Conservation (phyloP, 2,329 filamentous ascomycete genomes). For the Penicillium sp. region DNA sequence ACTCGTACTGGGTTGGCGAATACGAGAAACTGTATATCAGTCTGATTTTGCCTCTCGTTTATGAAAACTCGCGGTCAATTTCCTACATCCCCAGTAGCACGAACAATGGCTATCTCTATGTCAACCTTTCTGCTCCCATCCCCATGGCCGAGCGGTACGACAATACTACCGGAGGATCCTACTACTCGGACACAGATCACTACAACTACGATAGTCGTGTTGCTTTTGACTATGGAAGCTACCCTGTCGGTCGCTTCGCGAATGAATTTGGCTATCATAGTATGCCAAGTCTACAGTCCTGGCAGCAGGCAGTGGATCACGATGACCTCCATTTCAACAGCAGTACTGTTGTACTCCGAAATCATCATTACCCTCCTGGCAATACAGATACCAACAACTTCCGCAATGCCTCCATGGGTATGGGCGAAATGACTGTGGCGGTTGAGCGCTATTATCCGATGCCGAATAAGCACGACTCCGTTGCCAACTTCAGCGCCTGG, state of each 20-base stretch:
- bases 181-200: slow-evolving; percentile 65
- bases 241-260: slow-evolving; percentile 64
- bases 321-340: slow-evolving; percentile 63
- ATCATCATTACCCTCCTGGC: slow-evolving; percentile 63
- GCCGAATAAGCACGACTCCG: slow-evolving; percentile 56
- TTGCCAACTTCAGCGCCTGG: slow-evolving; percentile 66
- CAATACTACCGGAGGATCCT: slow-evolving; percentile 55
- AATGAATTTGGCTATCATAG: slow-evolving; percentile 68
- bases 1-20: slow-evolving; percentile 50
- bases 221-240: slow-evolving; percentile 60
- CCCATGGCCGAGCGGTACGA: slow-evolving; percentile 63
- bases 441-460: slow-evolving; percentile 61
- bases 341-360: slow-evolving; percentile 58
- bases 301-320: slow-evolving; percentile 58
- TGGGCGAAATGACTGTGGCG: slow-evolving; percentile 63
- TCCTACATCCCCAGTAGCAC: slow-evolving; percentile 66
- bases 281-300: slow-evolving; percentile 64
- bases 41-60: slow-evolving; percentile 60
- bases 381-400: slow-evolving; percentile 54
- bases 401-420: slow-evolving; percentile 36
- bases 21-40: slow-evolving; percentile 64
- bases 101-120: slow-evolving; percentile 60
- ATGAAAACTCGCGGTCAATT: slow-evolving; percentile 62
- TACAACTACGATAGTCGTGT: slow-evolving; percentile 62
- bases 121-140: slow-evolving; percentile 58